Base-by-base conservation (phyloP, 2,329 filamentous ascomycete genomes). In the Calonectria hongkongensis region DNA sequence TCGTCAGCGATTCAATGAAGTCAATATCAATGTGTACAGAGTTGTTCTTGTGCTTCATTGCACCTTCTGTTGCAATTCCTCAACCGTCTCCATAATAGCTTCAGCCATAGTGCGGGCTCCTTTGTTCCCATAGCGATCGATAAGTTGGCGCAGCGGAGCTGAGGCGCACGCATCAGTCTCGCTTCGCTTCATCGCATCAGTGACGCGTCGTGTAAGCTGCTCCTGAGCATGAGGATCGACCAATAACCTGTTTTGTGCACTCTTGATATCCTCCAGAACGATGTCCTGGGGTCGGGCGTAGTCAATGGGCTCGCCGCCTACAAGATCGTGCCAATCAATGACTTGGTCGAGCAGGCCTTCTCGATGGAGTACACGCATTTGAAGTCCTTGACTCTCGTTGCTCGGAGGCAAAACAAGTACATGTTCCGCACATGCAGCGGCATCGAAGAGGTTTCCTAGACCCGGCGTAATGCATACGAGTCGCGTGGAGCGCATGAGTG, bases 301-400 rank as follows among this genome's bases (percentile, higher is more conserved):
- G 28, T 33, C 50, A 9, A 54, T 54, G 1, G 50, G 50, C 28
- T 54, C 50, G 16, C 50, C 50, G 2, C 50, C 50, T 18, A 54
- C 27, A 4, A 54, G 50, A 33, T 54, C 50, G 18, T 54, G 50
- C 50, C 50, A 33, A 28, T 54, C 50, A 10, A 54, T 54, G 50
- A 33, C 21, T 54, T 54, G 50, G 21, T 54, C 50, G 9, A 54
- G 50, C 13, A 54, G 8, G 4, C 50, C 50, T 33, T 54, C 50
- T 15, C 28, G 27, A 6, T 33, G 28, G n/a, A 54, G 50, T 16
- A 33, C 9, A 2, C 50, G 27, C 50, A 33, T 54, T n/a, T 54
- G 50, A 54, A 30, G 28, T 2, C 50, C 50, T 5, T 54, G 50
- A 7, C 50, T 54, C 12, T 54, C 16, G 30, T n/a, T 33, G 27